These are phyloP conservation scores for Aspergillus persii DNA, from an alignment of 2,329 filamentous ascomycete species.

Conservation along the genomic window DNA sequence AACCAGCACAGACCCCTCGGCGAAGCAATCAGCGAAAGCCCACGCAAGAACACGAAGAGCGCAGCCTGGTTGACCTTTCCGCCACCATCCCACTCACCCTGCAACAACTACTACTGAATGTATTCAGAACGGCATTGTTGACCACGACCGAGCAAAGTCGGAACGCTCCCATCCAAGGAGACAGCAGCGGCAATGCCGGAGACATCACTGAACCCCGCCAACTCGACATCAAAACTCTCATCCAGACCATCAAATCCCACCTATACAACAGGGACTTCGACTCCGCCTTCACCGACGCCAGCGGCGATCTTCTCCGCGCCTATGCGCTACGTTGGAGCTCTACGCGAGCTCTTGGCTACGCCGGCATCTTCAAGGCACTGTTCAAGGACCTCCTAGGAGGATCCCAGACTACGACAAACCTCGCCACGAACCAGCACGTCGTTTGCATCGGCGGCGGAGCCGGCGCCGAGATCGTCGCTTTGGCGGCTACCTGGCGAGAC, in stretches of 20 bases:
- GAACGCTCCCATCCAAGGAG: background rate
- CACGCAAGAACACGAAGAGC: background rate
- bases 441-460: slow-evolving; percentile 64
- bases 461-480: slow-evolving; percentile 65
- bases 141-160: slow-evolving; percentile 25
- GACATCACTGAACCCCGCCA: slow-evolving; percentile 1
- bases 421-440: slow-evolving; percentile 31
- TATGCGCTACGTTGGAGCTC: slow-evolving; percentile 93
- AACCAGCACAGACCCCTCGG: slow-evolving; percentile 2
- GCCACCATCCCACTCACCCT: slow-evolving; percentile 49
- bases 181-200: background rate
- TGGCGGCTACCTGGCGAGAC: slow-evolving; percentile 54
- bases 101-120: slow-evolving; percentile 69
- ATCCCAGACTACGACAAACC: background rate
- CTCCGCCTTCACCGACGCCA: slow-evolving; percentile 66
- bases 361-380: slow-evolving; percentile 52
- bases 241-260: slow-evolving; percentile 83
- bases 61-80: slow-evolving; percentile 21
- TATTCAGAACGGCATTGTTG: slow-evolving; percentile 67
- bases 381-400: slow-evolving; percentile 21
- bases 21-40: slow-evolving; percentile 1
- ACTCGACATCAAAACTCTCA: slow-evolving; percentile 47
- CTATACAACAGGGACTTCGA: slow-evolving; percentile 84
- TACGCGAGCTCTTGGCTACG: slow-evolving; percentile 77
- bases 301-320: slow-evolving; percentile 67